Evolutionary conservation across 495 filamentous ascomycete genomes (phyloP), one percentile per base, ranked within the genome.

Genomic region (Thozetella sp.): DNA sequence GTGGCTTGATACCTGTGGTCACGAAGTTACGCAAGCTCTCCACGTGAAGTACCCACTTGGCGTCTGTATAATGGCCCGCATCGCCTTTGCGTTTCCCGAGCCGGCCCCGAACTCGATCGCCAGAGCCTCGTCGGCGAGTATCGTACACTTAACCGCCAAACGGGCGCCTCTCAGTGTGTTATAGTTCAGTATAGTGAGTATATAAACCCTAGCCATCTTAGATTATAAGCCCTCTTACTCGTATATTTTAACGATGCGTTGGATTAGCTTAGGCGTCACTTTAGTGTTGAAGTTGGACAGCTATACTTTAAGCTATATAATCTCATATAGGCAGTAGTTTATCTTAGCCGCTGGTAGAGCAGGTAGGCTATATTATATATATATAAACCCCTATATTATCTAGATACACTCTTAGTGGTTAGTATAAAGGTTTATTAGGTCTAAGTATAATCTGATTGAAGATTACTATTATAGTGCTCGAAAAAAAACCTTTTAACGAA

Each of bases 171-270:
- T 66, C 1, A 73, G 45, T 52, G 68, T 63, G 40, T 69, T 69
- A 25, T 63, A 67, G 55, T 69, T 73, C 53, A 71, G 53, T 48
- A 68, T 68, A 25, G 70, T 59, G 19, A 71, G 54, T 52, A 66
- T 67, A 24, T 64, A 68, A 25, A 46, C 64, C 19, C 67, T 61
- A 4, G 61, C 60, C 11, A 69, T 37, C 20, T 58, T 61, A 13
- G 50, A 56, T 11, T 69, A 60, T 37, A 73, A 43, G 55, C 63
- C 57, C 59, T 73, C 70, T 22, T 63, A 54, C 58, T 58, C 53
- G 50, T 69, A 67, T 51, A 71, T 51, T 54, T 57, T 40, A 15
- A 66, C 40, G 34, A 66, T 25, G 25, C 59, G 46, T 56, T 63
- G 37, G 53, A 73, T 51, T 64, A 71, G 51, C 24, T 48, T 53